phyloP scores from a whole-genome alignment of 2,329 filamentous ascomycete species.

The Colletotrichum aenigma region DNA sequence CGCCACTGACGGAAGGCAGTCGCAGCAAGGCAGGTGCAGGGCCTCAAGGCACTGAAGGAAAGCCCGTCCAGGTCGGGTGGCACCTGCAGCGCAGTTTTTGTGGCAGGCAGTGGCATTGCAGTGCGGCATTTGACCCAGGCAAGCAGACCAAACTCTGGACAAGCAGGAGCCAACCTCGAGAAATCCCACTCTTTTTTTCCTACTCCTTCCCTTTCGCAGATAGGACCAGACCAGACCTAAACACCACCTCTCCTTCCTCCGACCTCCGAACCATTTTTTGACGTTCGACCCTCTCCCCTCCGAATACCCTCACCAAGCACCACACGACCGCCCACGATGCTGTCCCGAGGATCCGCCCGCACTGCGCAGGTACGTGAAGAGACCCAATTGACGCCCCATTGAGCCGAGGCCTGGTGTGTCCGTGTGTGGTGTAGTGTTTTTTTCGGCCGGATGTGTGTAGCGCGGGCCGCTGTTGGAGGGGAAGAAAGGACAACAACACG shows the following conservation, averaged over 20 bases:
- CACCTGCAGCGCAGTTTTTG: not conserved
- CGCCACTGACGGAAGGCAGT: slow-evolving; percentile 1
- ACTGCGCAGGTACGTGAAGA: slow-evolving; percentile 59
- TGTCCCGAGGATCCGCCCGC: slow-evolving; percentile 62
- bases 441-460: not conserved
- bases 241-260: not conserved
- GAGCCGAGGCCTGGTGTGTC: not conserved
- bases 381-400: slow-evolving; percentile 5
- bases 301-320: slow-evolving; percentile 19
- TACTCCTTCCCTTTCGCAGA: not conserved
- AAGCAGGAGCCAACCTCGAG: not conserved
- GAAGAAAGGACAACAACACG: not conserved
- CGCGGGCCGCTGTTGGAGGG: not conserved
- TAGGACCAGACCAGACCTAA: not conserved
- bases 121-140: slow-evolving; percentile 13
- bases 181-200: slow-evolving; percentile 17
- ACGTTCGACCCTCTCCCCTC: not conserved
- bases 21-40: not conserved
- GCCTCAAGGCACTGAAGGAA: not conserved
- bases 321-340: slow-evolving; percentile 46
- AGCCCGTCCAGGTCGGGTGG: not conserved
- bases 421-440: not conserved
- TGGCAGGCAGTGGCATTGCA: not conserved
- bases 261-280: not conserved
- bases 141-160: not conserved